Conservation (phyloP, 148 eudicot species). For the Vaccinium myrtillus region DNA sequence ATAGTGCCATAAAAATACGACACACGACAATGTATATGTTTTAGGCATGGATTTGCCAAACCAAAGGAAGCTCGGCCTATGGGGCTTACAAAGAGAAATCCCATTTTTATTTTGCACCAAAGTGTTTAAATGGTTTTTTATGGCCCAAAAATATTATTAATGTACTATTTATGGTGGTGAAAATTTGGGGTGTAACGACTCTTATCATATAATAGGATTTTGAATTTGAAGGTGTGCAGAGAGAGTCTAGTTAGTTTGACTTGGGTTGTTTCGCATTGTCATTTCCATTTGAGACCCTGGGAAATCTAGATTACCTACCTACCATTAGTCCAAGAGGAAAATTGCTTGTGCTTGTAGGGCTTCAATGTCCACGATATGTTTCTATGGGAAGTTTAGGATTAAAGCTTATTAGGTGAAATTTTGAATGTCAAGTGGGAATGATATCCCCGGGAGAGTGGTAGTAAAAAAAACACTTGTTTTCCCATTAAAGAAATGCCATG, state of each 20-base stretch:
- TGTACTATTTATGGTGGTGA: not conserved
- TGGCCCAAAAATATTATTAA: not conserved
- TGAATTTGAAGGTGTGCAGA: not conserved
- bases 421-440: slow-evolving; percentile 1
- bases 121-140: not conserved
- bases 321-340: not conserved
- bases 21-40: no score
- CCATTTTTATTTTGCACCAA: not conserved
- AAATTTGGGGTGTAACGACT: not conserved
- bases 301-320: not conserved
- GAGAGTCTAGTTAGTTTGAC: not conserved
- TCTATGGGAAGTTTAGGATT: slow-evolving; percentile 2
- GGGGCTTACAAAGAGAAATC: no score
- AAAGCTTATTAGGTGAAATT: not conserved
- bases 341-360: not conserved
- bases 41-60: no score
- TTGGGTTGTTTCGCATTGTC: not conserved
- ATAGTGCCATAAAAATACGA: no score
- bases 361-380: not conserved
- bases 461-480: not conserved
- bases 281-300: not conserved
- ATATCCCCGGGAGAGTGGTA: not conserved
- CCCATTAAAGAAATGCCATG: not conserved
- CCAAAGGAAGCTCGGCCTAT: no score
- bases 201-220: not conserved